Evolutionary conservation across 768 basidiomycete species (phyloP), one percentile per base, ranked within the genome.

Genomic region (Leccinum variicolor): DNA sequence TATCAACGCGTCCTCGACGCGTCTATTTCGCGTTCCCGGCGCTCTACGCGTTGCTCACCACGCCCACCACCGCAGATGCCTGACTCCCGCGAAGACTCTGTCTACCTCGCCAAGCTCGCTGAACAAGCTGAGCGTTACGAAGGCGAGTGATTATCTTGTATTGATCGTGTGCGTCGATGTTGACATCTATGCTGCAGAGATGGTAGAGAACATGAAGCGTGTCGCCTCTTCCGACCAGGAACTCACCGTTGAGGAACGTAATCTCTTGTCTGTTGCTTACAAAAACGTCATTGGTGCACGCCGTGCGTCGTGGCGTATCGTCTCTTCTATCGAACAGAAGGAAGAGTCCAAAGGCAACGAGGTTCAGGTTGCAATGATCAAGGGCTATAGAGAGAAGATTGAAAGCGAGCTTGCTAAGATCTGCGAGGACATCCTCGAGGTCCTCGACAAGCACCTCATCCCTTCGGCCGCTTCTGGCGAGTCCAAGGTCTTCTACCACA

Each of bases 21-120:
- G 74, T 78, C 68, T 23, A 52, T 49, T 11, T 58, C 68, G 64
- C 66, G 68, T 62, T 39, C 55, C 51, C 57, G 9, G 53, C 15
- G 47, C 60, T 54, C 41, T 63, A 62, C 61, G 53, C 46, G 55
- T 62, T 48, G 33, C 61, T 70, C 28, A 70, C 49, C 25, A 28
- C 49, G 52, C 36, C 47, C 53, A 43, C 17, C 13, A 28, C 59
- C 52, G 14, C 50, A 90, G 89, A 91, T 91, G 90, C 75, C 86
- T 73, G 87, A 89, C 72, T 65, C 70, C 49, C 92, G 94, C 73
- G 94, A 95, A 86, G 92, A 95, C 77, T 93, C 90, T 69, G 95
- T 98, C 78, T 98, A 98, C 85, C 94, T 97, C 79, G 95, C 96
- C 81, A 98, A 98, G 92, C 94, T 98, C 82, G 93, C 94, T 75